Evolutionary conservation across 1,139 yeast species (phyloP).

Genomic region (Zygosaccharomyces pseudobailii): DNA sequence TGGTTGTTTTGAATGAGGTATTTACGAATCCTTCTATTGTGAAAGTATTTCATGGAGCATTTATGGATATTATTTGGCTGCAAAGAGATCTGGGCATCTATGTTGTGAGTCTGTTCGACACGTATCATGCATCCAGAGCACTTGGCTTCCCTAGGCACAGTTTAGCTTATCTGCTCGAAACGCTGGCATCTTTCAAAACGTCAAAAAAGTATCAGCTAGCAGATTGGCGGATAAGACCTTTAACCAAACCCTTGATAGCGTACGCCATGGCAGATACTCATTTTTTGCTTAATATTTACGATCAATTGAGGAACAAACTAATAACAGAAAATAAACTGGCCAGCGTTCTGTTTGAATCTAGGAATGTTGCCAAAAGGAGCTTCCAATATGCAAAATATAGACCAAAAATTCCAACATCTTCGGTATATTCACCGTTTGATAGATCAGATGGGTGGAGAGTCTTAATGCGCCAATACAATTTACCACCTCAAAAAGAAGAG

Average conservation of each 20-base stretch:
- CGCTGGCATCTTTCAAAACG: constrained; percentile 77
- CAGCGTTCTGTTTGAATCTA: constrained; percentile 67
- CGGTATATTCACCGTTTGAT: constrained; percentile 48
- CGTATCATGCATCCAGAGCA: constrained; percentile 80
- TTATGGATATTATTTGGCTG: constrained; percentile 95
- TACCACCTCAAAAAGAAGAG: constrained; percentile 51
- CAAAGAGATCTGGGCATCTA: constrained; percentile 94
- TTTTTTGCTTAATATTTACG: constrained; percentile 75
- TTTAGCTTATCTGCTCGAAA: constrained; percentile 76
- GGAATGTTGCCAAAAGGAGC: constrained; percentile 75
- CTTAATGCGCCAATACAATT: constrained; percentile 61
- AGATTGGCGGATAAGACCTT: constrained; percentile 93
- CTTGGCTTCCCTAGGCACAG: constrained; percentile 79
- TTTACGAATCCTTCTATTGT: constrained; percentile 76
- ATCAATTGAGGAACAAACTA: constrained; percentile 63
- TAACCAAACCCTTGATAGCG: constrained; percentile 67
- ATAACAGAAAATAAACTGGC: constrained; percentile 48
- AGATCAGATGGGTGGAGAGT: constrained; percentile 54
- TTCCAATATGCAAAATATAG: constrained; percentile 69
- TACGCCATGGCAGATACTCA: constrained; percentile 97
- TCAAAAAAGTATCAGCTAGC: constrained; percentile 94
- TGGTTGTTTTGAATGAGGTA: constrained; percentile 61
- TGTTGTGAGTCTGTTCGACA: constrained; percentile 85
- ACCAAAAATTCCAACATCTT: constrained; percentile 39
- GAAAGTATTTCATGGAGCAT: constrained; percentile 94